These are phyloP conservation scores for Metarhizium humberi DNA, from an alignment of 2,329 filamentous ascomycete species.

Conservation along the genomic window DNA sequence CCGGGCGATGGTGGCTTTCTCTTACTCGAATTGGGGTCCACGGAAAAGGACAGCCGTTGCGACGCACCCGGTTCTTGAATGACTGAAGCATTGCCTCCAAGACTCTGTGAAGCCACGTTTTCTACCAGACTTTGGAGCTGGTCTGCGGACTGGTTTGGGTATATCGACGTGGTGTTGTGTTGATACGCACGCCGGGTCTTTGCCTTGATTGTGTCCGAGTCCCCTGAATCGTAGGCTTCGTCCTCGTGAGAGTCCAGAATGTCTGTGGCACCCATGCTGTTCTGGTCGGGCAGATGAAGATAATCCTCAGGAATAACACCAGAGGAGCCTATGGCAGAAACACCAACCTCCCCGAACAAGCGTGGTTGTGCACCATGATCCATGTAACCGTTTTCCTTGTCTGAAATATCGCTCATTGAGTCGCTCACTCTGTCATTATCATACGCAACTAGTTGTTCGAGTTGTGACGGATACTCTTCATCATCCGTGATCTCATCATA, in stretches of 20 bases:
- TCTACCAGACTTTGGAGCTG: conserved; percentile 43
- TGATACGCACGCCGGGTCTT: conserved; percentile 13
- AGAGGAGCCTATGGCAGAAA: conserved; percentile 44
- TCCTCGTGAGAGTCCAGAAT: conserved; percentile 35
- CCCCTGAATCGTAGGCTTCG: conserved; percentile 34
- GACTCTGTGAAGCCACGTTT: conserved; percentile 45
- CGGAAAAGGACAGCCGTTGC: conserved; percentile 15
- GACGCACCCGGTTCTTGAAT: conserved; percentile 11
- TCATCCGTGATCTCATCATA: conserved; percentile 56
- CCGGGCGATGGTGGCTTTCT: conserved; percentile 40
- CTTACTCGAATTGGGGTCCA: conserved; percentile 42
- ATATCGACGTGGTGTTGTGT: conserved; percentile 26
- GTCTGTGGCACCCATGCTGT: conserved; percentile 29
- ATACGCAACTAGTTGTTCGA: conserved; percentile 24
- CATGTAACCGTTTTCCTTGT: conserved; percentile 70
- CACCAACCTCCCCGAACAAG: conserved; percentile 47
- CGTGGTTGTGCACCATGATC: conserved; percentile 36
- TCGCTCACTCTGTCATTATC: conserved; percentile 31
- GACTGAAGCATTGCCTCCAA: conserved; percentile 35
- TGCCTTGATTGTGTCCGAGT: conserved; percentile 20
- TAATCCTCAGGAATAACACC: conserved; percentile 38
- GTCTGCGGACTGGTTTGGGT: conserved; percentile 34
- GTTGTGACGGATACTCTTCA: conserved; percentile 50
- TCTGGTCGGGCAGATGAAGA: conserved; percentile 37
- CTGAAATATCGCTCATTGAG: conserved; percentile 56